phyloP scores from a whole-genome alignment of 306 rosid genomes.

The Cucumis melo region DNA sequence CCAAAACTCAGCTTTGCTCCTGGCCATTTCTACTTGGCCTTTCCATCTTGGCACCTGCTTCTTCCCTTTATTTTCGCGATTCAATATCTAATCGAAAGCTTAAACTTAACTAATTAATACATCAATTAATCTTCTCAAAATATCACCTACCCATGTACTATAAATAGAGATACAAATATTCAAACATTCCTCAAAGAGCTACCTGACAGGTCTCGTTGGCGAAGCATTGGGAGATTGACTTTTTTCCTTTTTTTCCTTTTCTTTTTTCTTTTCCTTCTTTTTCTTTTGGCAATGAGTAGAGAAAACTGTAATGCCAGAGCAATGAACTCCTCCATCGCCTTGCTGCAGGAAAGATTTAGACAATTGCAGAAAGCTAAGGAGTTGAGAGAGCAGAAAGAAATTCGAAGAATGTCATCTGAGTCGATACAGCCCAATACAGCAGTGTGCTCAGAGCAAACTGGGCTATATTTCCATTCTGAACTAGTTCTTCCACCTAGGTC shows the following conservation, averaged over 20 bases:
- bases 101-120: conserved; percentile 2
- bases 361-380: conserved; percentile 37
- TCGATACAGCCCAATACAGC: conserved; percentile 8
- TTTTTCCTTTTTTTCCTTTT: not conserved
- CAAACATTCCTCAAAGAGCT: conserved; percentile 8
- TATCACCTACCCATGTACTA: conserved; percentile 9
- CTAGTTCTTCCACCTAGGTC: conserved; percentile 8
- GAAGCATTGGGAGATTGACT: not conserved
- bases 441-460: conserved; percentile 4
- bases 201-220: not conserved
- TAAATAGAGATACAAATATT: conserved; percentile 3
- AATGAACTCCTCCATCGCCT: conserved; percentile 27
- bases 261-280: not conserved
- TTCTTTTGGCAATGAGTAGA: conserved; percentile 16
- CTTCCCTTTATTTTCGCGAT: conserved; percentile 18
- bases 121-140: not conserved
- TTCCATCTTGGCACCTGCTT: conserved; percentile 15
- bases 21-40: conserved; percentile 27
- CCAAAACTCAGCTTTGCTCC: conserved; percentile 13
- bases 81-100: conserved; percentile 8
- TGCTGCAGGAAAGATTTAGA: conserved; percentile 39
- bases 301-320: conserved; percentile 17
- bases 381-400: conserved; percentile 35
- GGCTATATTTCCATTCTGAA: conserved; percentile 23
- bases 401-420: conserved; percentile 21